Base-by-base conservation (phyloP, 2,329 filamentous ascomycete genomes). In the Metarhizium anisopliae region DNA sequence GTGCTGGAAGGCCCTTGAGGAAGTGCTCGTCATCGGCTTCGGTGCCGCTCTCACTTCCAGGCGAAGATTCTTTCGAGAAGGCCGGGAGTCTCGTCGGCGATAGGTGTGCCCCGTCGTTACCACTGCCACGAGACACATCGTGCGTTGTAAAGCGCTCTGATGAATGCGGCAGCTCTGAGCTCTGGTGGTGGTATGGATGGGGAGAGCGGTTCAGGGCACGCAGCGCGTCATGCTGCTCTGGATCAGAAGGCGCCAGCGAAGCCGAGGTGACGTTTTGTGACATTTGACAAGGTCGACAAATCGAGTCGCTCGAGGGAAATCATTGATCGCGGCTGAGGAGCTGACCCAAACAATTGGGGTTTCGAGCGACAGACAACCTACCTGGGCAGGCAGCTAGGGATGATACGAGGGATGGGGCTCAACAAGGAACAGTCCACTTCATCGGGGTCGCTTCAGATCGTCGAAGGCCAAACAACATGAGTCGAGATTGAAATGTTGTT, bases 1-100 rank as follows among this genome's bases (percentile, higher is more conserved):
- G 89, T 2, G 92, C 89, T 1, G 93, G 92, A 25, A 96, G 74
- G 0, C 91, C 88, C 68, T 87, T 94, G 56, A 96, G 77, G 62
- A 93, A 86, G 60, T 92, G 88, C 70, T 97, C 93, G 73, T 97
- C 93, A 65, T 96, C 93, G 43, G 93, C 93, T 68, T 97, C 93
- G 18, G 92, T 95, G 29, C 93, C 93, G 68, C 91, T 96, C 62
- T 96, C 92, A 69, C 90, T 96, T 11, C 82, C 82, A 2, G 84
- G 79, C 1, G 79, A 77, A 4, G 81, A 82, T 53, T 81, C 78
- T 60, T 76, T 78, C 56, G 73, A 69, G 59, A 75, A 71, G 49
- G 64, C 61, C n/a, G 63, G 58, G 51, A 57, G 63, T n/a, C 56
- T 54, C 29, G 63, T 62, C 7, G 62, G 62, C 35, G 67, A 66